phyloP scores from a whole-genome alignment of 352 stramenopile species.

The Thraustochytrium striatum region DNA sequence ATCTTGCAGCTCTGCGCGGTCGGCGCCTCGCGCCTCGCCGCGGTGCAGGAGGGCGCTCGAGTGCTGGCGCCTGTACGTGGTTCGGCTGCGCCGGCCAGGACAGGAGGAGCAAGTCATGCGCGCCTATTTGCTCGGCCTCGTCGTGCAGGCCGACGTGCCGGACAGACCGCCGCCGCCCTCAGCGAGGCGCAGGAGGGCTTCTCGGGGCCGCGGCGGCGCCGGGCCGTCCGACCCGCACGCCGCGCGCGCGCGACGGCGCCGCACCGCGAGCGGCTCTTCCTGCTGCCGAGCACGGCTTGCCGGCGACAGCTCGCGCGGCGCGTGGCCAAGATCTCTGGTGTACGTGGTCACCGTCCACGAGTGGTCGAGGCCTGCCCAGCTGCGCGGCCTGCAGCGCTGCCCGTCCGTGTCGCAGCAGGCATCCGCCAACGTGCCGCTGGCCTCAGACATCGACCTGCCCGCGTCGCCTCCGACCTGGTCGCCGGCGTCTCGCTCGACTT shows the following conservation, averaged over 20 bases:
- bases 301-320: neutral
- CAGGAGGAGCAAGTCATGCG: too few species aligned
- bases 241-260: neutral
- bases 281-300: slow-evolving; percentile 24
- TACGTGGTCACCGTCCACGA: slow-evolving; percentile 34
- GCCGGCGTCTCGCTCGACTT: neutral
- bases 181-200: too few species aligned
- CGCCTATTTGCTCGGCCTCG: too few species aligned
- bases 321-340: slow-evolving; percentile 21
- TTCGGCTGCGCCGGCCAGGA: too few species aligned
- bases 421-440: slow-evolving; percentile 1
- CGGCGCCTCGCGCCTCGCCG: too few species aligned
- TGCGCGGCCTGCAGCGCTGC: slow-evolving; percentile 43
- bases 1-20: too few species aligned
- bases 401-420: slow-evolving; percentile 40
- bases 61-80: too few species aligned
- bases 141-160: too few species aligned
- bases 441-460: neutral
- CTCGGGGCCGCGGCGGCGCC: neutral
- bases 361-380: neutral
- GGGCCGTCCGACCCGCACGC: neutral
- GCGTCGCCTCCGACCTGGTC: neutral
- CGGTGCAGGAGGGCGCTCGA: too few species aligned
- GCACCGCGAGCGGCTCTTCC: slow-evolving; percentile 10
- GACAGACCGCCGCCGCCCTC: too few species aligned